Base-by-base conservation (phyloP, 208 protist genomes). In the Endotrypanum monterogeii region DNA sequence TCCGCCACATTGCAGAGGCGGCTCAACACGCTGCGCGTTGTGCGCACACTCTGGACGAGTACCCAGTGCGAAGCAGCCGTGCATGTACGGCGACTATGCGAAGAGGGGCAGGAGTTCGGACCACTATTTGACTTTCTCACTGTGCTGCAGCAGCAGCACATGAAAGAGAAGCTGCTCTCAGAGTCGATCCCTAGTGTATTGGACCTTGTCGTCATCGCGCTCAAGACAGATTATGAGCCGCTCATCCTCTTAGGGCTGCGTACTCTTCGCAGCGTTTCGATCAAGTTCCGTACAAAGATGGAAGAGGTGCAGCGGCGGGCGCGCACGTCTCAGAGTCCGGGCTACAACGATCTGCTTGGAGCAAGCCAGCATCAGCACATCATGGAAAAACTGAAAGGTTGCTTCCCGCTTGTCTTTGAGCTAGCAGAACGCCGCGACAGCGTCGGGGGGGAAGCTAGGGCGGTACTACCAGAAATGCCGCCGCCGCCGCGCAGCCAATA, bases 51-150 rank as follows among this genome's bases (percentile, higher is more conserved):
- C 25, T 96, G 92, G 92, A 32, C 52, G 20, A 70, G 83, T 35
- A 89, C 93, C 56, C 80, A 76, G 68, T 69, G 71, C 11, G 79
- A 79, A 35, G 92, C 92, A 1, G 60, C 93, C 62, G 74, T 74
- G 61, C 85, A 94, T 25, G 68, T 94, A 57, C 72, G 76, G 62
- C 76, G 65, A 52, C 57, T 92, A 2, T 85, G 71, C 63, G 78
- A 79, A 7, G 82, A 85, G 16, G 84, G 82, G 5, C 83, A 83
- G 12, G 92, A 96, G 28, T 84, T 70, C 48, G 88, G 92, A 1
- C 81, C 83, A 1, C 69, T 89, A 41, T 82, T 82, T n/a, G 92
- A 96, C 70, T 86, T 96, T 73, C 75, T 96, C 39, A 82, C 70
- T 14, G 71, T 77, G 28, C 86, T 94, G 83, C 92, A 94, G 76